Conservation (phyloP, 2,329 filamentous ascomycete species). For the Pseudocercospora vitis region DNA sequence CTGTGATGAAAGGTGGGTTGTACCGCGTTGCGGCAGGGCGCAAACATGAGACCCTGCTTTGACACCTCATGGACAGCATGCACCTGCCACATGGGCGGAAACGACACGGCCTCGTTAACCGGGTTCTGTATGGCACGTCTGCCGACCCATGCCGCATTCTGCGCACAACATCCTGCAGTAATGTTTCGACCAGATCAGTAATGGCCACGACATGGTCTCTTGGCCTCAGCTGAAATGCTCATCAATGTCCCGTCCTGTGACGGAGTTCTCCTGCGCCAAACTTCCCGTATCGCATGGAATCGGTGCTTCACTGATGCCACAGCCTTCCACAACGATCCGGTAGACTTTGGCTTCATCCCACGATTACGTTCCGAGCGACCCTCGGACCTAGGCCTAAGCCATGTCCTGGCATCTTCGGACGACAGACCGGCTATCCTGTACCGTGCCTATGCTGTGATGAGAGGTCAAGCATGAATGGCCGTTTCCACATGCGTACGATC, state of each 20-base stretch:
- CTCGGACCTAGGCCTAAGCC: not conserved
- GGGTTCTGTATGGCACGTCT: not conserved
- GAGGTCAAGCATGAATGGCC: not conserved
- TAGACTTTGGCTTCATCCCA: too few relatives aligned
- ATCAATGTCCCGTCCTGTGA: not conserved
- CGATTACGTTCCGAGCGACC: not conserved
- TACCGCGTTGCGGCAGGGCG: not conserved
- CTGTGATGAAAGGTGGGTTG: slow-evolving; percentile 2
- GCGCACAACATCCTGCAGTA: not conserved
- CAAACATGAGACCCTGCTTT: slow-evolving; percentile 4
- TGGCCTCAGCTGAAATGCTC: not conserved
- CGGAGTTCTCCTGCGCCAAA: not conserved
- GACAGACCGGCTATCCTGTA: not conserved
- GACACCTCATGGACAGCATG: slow-evolving; percentile 2
- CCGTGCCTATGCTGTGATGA: not conserved
- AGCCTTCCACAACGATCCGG: not conserved
- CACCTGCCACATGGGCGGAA: slow-evolving; percentile 4
- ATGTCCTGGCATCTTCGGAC: slow-evolving; percentile 6
- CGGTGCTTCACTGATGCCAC: not conserved
- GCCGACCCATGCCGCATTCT: not conserved
- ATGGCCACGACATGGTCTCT: not conserved
- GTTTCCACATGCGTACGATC: not conserved
- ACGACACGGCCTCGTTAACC: not conserved
- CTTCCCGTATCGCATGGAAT: not conserved
- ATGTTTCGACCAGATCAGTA: not conserved